These are phyloP conservation scores for Aquilaria agallochum DNA, from an alignment of 441 rosid species.

Conservation along the genomic window DNA sequence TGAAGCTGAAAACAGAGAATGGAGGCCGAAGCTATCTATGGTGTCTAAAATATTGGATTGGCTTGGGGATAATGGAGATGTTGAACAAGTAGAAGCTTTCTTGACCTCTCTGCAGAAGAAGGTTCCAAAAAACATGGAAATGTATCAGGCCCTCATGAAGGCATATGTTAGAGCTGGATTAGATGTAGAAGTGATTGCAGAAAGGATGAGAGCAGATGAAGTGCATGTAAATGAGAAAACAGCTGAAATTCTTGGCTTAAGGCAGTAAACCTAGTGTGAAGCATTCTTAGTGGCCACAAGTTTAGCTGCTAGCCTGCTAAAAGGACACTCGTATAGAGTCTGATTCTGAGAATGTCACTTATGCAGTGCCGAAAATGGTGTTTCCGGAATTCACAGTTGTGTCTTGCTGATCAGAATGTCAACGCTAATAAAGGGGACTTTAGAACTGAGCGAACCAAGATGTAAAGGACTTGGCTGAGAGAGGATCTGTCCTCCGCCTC, in stretches of 20 bases:
- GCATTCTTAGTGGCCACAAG: background rate
- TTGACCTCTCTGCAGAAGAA: slow-evolving; percentile 20
- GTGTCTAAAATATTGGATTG: slow-evolving; percentile 41
- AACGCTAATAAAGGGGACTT: too few relatives aligned
- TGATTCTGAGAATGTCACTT: too few relatives aligned
- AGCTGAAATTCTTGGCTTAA: slow-evolving; percentile 21
- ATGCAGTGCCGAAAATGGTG: too few relatives aligned
- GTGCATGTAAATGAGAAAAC: slow-evolving; percentile 23
- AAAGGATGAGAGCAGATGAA: slow-evolving; percentile 22
- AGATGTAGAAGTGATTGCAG: slow-evolving; percentile 21
- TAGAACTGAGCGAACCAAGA: too few relatives aligned
- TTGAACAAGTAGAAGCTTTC: slow-evolving; percentile 35
- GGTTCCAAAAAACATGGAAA: slow-evolving; percentile 22
- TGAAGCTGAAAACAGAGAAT: slow-evolving; percentile 19
- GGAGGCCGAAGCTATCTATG: slow-evolving; percentile 40
- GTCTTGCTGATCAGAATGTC: too few relatives aligned
- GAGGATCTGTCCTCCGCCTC: too few relatives aligned
- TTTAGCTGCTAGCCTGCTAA: background rate
- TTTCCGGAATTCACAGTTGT: too few relatives aligned
- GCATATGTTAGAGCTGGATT: slow-evolving; percentile 29
- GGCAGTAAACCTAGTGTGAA: slow-evolving; percentile 1
- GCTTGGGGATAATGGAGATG: slow-evolving; percentile 36
- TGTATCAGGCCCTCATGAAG: slow-evolving; percentile 29
- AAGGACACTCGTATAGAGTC: too few relatives aligned
- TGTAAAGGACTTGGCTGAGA: too few relatives aligned